Evolutionary conservation across 192 early-diverging fungal species (phyloP), one percentile per base, ranked within the genome.

Genomic region (Paraglomus brasilianum): DNA sequence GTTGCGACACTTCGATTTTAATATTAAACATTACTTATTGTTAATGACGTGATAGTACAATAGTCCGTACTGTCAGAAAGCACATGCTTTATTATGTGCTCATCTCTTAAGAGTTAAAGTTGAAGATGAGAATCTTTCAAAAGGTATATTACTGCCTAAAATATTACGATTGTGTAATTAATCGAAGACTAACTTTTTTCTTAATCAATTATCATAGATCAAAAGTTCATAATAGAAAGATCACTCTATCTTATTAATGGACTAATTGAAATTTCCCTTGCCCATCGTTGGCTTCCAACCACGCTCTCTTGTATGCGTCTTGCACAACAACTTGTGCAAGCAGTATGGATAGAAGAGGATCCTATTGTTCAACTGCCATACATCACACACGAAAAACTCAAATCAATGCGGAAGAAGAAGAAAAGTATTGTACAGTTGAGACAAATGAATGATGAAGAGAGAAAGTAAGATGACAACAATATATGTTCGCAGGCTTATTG

Each of bases 301-400:
- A 84, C 93, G 1, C 70, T 85, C 7, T 71, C 75, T 30, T 75
- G 92, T 42, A 91, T 99, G 82, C 88, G 95, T 52, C 82, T 98
- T 47, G 83, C 88, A 44, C 96, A 98, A 81, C 83, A 89, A 72
- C 78, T 99, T 47, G 86, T 93, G 5, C 97, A 99, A 79, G 97
- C 93, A 15, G 78, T 91, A 24, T 91, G 87, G 64, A 80, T 83
- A 71, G 81, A 88, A 69, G 93, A 91, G 44, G 83, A 91, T 7
- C 86, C 90, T 19, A 77, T 98, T 36, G 78, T 91, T 65, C 94
- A 98, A 78, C 81, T 99, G 36, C 96, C 96, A 41, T 86, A 86
- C 48, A 76, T 97, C 40, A 86, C 80, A 38, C 66, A 77, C 41
- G 86, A 91, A n/a, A 77, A 86, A 62, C 58, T 95, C 47, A 87